A percentile compares a stretch with the other conserved stretches of the same genome.
These are phyloP conservation scores for Coemansia guatemalensis DNA, from an alignment of 192 early-diverging fungal species.

Conservation along the genomic window DNA sequence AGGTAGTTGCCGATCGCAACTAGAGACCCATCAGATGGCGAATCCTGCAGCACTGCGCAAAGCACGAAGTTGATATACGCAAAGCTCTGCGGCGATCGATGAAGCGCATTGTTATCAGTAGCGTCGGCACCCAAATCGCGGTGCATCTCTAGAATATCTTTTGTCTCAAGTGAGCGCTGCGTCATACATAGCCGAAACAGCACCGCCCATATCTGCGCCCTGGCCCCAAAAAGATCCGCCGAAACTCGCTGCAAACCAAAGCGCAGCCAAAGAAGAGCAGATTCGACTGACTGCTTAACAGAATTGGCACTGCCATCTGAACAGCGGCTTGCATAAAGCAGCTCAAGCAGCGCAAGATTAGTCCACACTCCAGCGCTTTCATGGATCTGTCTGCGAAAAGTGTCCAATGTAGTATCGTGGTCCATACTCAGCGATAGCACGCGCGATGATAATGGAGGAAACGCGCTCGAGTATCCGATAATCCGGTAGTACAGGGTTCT, in stretches of 20 bases:
- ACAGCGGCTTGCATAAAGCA: background rate
- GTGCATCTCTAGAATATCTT: constrained; percentile 22
- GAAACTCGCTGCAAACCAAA: constrained; percentile 15
- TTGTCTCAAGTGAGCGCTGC: constrained; percentile 5
- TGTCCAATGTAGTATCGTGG: background rate
- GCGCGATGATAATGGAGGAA: constrained; percentile 11
- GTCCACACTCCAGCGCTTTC: constrained; percentile 18
- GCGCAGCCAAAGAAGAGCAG: constrained; percentile 22
- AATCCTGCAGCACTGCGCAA: constrained; percentile 3
- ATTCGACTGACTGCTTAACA: constrained; percentile 1
- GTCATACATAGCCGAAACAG: constrained; percentile 19
- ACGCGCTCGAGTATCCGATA: constrained; percentile 22
- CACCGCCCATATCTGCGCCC: constrained; percentile 35
- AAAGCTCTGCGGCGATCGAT: constrained; percentile 2
- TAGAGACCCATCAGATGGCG: constrained; percentile 8
- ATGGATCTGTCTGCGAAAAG: background rate
- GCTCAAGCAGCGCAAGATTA: constrained; percentile 28
- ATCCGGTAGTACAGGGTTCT: constrained; percentile 30
- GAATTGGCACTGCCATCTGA: background rate
- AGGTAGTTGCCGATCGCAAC: constrained; percentile 14
- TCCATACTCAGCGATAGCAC: background rate
- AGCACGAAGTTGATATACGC: constrained; percentile 22
- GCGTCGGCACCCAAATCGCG: constrained; percentile 11
- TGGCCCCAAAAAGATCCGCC: constrained; percentile 3
- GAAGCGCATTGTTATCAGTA: background rate